Conservation (phyloP, 352 stramenopile genomes). For the Globisporangium splendens region DNA sequence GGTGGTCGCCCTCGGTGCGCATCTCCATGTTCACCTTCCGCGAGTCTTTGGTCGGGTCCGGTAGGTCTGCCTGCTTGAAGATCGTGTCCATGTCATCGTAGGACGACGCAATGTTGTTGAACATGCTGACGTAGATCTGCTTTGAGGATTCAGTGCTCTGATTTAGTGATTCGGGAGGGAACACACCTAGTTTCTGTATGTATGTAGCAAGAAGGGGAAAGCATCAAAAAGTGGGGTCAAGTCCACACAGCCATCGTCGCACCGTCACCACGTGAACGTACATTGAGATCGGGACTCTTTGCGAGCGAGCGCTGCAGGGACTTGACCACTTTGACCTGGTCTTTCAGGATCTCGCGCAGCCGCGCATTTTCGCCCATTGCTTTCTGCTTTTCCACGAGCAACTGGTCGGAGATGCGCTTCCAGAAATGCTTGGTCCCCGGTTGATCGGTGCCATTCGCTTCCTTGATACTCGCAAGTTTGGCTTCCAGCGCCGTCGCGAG, state of each 20-base stretch:
- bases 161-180: neutral
- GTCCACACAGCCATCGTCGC: no score
- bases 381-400: slow-evolving; percentile 41
- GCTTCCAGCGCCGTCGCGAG: slow-evolving; percentile 36
- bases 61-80: slow-evolving; percentile 25
- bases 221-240: no score
- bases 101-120: slow-evolving; percentile 28
- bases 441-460: slow-evolving; percentile 20
- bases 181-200: slow-evolving; percentile 24
- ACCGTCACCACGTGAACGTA: no score
- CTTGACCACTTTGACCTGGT: slow-evolving; percentile 35
- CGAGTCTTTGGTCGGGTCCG: slow-evolving; percentile 11
- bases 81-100: slow-evolving; percentile 29
- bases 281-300: slow-evolving; percentile 19
- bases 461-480: slow-evolving; percentile 37
- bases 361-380: slow-evolving; percentile 41
- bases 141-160: slow-evolving; percentile 8
- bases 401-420: slow-evolving; percentile 41
- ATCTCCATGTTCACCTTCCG: slow-evolving; percentile 52
- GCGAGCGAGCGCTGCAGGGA: slow-evolving; percentile 26
- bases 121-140: slow-evolving; percentile 37
- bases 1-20: slow-evolving; percentile 23
- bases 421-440: slow-evolving; percentile 31
- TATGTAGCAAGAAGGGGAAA: no score
- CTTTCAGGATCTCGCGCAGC: slow-evolving; percentile 39